phyloP scores from a whole-genome alignment of 495 filamentous ascomycete species.

The Penicillium coffeae region DNA sequence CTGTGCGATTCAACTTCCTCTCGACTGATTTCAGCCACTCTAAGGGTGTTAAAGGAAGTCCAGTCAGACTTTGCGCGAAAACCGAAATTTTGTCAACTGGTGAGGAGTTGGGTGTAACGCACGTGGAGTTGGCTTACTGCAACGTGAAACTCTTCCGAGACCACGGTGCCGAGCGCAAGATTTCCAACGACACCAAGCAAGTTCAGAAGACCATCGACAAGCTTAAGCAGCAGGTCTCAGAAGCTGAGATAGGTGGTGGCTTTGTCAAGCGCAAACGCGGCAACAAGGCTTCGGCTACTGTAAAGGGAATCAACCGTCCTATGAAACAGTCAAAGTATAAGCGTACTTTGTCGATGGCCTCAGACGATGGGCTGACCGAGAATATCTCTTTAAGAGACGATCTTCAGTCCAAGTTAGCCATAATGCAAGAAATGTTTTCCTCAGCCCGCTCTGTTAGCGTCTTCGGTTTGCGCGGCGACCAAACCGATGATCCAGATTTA shows the following conservation, averaged over 20 bases:
- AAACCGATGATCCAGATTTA: slow-evolving; percentile 82
- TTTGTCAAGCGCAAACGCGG: slow-evolving; percentile 81
- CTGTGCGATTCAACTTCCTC: slow-evolving; percentile 92
- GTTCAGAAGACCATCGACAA: slow-evolving; percentile 93
- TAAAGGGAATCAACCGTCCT: slow-evolving; percentile 47
- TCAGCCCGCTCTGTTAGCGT: slow-evolving; percentile 83
- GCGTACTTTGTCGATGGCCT: slow-evolving; percentile 94
- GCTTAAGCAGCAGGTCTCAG: slow-evolving; percentile 77
- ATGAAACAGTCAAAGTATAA: slow-evolving; percentile 86
- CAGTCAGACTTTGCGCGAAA: slow-evolving; percentile 85
- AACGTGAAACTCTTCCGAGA: slow-evolving; percentile 94
- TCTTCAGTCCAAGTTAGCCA: slow-evolving; percentile 75
- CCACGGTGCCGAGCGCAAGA: slow-evolving; percentile 89
- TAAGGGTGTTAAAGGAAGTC: slow-evolving; percentile 93
- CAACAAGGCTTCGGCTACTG: slow-evolving; percentile 50
- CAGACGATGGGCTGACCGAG: slow-evolving; percentile 64
- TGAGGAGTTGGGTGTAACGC: slow-evolving; percentile 37
- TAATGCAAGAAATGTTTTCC: slow-evolving; percentile 92
- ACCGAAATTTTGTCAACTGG: slow-evolving; percentile 56
- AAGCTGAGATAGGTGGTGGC: slow-evolving; percentile 83
- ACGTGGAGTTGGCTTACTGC: slow-evolving; percentile 77
- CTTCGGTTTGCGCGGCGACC: slow-evolving; percentile 76
- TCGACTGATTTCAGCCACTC: slow-evolving; percentile 97
- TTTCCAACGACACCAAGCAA: slow-evolving; percentile 84
- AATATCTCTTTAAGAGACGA: slow-evolving; percentile 79